Evolutionary conservation across 345 rosid species (phyloP), one percentile per base, ranked within the genome.

Genomic region (Camelina laxa): DNA sequence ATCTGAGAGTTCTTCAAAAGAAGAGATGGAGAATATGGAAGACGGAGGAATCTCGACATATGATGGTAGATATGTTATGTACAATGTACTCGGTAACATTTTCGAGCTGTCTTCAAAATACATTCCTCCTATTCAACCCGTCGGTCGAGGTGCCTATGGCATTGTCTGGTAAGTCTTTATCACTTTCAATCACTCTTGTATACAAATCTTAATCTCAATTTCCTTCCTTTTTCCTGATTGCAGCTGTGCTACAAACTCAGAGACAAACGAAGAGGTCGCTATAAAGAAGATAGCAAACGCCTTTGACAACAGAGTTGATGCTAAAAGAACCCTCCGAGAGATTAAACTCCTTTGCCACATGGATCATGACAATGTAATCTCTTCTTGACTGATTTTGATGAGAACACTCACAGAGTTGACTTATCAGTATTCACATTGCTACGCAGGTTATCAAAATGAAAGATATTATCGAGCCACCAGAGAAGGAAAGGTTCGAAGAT

Each of bases 251-350:
- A 80, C 60, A 55, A 86, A 93, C 73, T 83, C 92, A 2, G 91
- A 84, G 85, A 89, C 98, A 6, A 75, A 81, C 47, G 97, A 95
- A 81, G 96, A 87, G 48, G 97, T 92, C 59, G 97, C 97, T 2
- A 87, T 92, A 67, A 95, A 95, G 87, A 95, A 92, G 86, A 88
- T 92, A 65, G 86, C 86, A 42, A 95, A 89, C 71, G 97, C 99
- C 2, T 95, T 95, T 72, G 97, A 90, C 54, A 95, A 95, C 76
- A 86, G 93, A 74, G 79, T 90, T 9, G 97, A 90, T 74, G 98
- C 98, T 55, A 93, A 93, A 78, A 83, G 97, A 81, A 91, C 92
- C 10, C 84, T 93, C 49, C 85, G 97, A 2, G 99, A 95, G 85
- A 95, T 95, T 72, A 92, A 95, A 80, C 97, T 95, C 69, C 94